phyloP scores from a whole-genome alignment of 208 protist genomes.

The Trypanosomatidae sp. region DNA sequence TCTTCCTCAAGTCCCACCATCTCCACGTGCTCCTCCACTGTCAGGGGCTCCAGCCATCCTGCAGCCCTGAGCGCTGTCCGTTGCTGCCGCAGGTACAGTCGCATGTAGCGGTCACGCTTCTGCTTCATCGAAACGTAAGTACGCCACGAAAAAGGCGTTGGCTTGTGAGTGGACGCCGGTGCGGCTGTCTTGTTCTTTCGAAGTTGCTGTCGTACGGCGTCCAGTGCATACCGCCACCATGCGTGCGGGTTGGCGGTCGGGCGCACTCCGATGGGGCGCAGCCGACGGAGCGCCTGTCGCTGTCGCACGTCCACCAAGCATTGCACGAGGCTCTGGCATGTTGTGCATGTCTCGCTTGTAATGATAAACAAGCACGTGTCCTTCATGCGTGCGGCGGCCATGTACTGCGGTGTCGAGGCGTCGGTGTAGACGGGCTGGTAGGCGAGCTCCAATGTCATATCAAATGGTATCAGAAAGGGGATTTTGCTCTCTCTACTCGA shows the following conservation, averaged over 20 bases:
- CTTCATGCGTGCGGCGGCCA: constrained; percentile 29
- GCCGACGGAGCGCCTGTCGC: constrained; percentile 32
- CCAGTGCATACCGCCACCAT: constrained; percentile 73
- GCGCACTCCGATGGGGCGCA: constrained; percentile 31
- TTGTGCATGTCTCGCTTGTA: constrained; percentile 24
- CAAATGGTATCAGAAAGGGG: constrained; percentile 20
- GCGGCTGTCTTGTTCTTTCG: constrained; percentile 17
- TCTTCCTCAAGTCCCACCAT: constrained; percentile 45
- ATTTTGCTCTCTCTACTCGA: background rate
- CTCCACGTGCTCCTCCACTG: constrained; percentile 29
- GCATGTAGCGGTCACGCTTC: constrained; percentile 47
- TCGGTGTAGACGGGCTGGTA: constrained; percentile 29
- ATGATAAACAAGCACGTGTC: constrained; percentile 21
- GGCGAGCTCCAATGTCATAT: constrained; percentile 17
- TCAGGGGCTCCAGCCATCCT: constrained; percentile 45
- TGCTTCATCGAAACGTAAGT: constrained; percentile 38
- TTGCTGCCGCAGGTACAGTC: constrained; percentile 42
- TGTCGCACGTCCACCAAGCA: constrained; percentile 19
- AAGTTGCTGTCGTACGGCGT: constrained; percentile 40
- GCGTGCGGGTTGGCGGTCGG: constrained; percentile 37
- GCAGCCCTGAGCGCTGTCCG: constrained; percentile 23
- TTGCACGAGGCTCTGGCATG: constrained; percentile 18
- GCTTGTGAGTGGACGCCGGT: constrained; percentile 4
- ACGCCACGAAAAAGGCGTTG: constrained; percentile 46
- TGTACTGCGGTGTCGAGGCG: constrained; percentile 24